A percentile compares a stretch with the other conserved stretches of the same genome.
phyloP scores from a whole-genome alignment of 768 basidiomycete species.

The Lactarius quietus region DNA sequence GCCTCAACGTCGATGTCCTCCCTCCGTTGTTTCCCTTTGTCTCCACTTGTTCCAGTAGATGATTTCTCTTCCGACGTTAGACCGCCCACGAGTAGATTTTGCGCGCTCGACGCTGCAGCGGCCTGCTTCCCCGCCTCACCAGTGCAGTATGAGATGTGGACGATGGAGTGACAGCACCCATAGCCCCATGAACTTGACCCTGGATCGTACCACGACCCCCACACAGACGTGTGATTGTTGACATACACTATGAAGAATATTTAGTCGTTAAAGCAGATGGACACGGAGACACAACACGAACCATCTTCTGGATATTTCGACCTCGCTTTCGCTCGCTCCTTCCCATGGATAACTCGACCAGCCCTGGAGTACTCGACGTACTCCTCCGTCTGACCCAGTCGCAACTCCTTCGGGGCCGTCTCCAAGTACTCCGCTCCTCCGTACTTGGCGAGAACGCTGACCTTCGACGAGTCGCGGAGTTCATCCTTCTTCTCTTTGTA shows the following conservation, averaged over 20 bases:
- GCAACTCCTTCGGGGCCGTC: conserved; percentile 83
- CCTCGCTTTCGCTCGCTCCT: conserved; percentile 78
- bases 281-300: conserved; percentile 38
- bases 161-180: conserved; percentile 85
- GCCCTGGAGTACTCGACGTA: conserved; percentile 96
- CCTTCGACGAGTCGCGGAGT: conserved; percentile 82
- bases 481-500: conserved; percentile 92
- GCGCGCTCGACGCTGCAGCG: conserved; percentile 67
- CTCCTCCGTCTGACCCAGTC: conserved; percentile 95
- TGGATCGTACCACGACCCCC: conserved; percentile 93
- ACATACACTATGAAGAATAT: conserved; percentile 56
- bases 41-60: conserved; percentile 3
- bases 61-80: conserved; percentile 15
- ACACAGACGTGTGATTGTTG: conserved; percentile 94
- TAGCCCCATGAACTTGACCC: conserved; percentile 82
- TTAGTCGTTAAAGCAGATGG: conserved; percentile 3
- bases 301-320: conserved; percentile 98
- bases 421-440: conserved; percentile 93
- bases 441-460: conserved; percentile 87
- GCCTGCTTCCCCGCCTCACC: conserved; percentile 83
- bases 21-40: conserved; percentile 29
- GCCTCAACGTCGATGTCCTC: conserved; percentile 23
- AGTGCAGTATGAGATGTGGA: conserved; percentile 89
- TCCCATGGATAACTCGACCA: conserved; percentile 88
- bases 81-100: conserved; percentile 50